Base-by-base conservation (phyloP, 1,284 basidiomycete species). In the Pseudomicrostroma phylloplanum region DNA sequence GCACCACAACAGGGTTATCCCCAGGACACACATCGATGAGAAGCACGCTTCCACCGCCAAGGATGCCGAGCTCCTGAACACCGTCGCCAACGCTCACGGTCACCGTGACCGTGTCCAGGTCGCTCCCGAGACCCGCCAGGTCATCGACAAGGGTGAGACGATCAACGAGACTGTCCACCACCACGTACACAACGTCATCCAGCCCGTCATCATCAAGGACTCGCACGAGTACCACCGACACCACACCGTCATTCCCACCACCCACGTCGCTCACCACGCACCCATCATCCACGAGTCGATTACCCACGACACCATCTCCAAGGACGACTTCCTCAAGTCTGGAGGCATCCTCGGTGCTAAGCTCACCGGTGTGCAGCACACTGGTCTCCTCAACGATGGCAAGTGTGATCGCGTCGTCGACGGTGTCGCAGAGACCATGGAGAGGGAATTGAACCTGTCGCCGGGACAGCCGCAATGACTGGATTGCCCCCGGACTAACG, bases 141-240 rank as follows among this genome's bases (percentile, higher is more conserved):
- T 80, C 42, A 64, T 80, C 36, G 78, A 80, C 72, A 71, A 73
- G 71, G 76, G 78, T 51, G 78, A 79, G 70, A 56, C 53, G 12
- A 77, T 77, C 46, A 71, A 72, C 48, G 74, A 77, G 62, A 64
- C 66, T 60, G 70, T 74, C 55, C 74, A 76, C 69, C 76, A 77
- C 67, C 75, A 78, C 67, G 74, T 80, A 41, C 76, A 78, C 72
- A 78, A 80, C 68, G 68, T 80, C 25, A 77, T 80, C 11, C 77
- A 79, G 67, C 79, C 79, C 19, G 67, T 77, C 60, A 72, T 80
- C 30, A 63, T 77, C 68, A 72, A 76, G 58, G 78, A 80, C 61
- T 68, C 67, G 1, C 77, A 79, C 69, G 76, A 78, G 67, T 71
- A 76, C 71, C 71, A 76, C 69, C 70, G 74, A 56, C 74, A 74